Evolutionary conservation across 805 yeast genomes (phyloP).

Genomic region (Torulaspora franciscae): DNA sequence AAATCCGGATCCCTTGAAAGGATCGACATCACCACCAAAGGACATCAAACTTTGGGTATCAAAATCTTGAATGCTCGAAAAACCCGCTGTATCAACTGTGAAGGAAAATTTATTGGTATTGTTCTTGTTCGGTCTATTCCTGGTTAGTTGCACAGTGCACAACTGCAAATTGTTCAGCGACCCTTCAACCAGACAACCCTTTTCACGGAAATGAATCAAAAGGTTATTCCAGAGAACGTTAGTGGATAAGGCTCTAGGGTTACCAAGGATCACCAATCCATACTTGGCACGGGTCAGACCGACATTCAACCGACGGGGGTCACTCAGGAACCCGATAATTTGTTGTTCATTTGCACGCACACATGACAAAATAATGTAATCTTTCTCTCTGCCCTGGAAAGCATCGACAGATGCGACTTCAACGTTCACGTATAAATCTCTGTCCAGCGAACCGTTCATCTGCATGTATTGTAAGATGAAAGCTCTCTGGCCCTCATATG

Average conservation of each 20-base stretch:
- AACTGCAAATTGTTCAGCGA: slow-evolving; percentile 72
- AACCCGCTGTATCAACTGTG: slow-evolving; percentile 19
- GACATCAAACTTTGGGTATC: slow-evolving; percentile 36
- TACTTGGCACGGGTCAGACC: slow-evolving; percentile 85
- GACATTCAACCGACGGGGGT: slow-evolving; percentile 81
- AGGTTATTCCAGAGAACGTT: slow-evolving; percentile 76
- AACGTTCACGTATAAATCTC: slow-evolving; percentile 59
- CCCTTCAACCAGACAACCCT: slow-evolving; percentile 88
- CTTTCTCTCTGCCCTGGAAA: slow-evolving; percentile 97
- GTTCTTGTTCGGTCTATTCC: slow-evolving; percentile 25
- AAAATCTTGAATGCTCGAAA: slow-evolving; percentile 25
- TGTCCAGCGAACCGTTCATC: slow-evolving; percentile 61
- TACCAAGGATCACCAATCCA: slow-evolving; percentile 77
- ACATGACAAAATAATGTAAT: slow-evolving; percentile 88
- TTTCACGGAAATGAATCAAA: slow-evolving; percentile 71
- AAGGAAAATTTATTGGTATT: slow-evolving; percentile 19
- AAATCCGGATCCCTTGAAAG: slow-evolving; percentile 14
- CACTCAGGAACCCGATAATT: slow-evolving; percentile 77
- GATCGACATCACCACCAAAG: slow-evolving; percentile 25
- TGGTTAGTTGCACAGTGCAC: slow-evolving; percentile 53
- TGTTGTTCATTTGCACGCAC: slow-evolving; percentile 79
- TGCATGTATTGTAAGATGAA: slow-evolving; percentile 75
- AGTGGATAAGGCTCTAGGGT: slow-evolving; percentile 68
- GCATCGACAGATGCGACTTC: slow-evolving; percentile 98
- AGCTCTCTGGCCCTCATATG: slow-evolving; percentile 90